Evolutionary conservation across 164 flowering plant genomes (phyloP).

Genomic region (Dillenia suffruticosa): DNA sequence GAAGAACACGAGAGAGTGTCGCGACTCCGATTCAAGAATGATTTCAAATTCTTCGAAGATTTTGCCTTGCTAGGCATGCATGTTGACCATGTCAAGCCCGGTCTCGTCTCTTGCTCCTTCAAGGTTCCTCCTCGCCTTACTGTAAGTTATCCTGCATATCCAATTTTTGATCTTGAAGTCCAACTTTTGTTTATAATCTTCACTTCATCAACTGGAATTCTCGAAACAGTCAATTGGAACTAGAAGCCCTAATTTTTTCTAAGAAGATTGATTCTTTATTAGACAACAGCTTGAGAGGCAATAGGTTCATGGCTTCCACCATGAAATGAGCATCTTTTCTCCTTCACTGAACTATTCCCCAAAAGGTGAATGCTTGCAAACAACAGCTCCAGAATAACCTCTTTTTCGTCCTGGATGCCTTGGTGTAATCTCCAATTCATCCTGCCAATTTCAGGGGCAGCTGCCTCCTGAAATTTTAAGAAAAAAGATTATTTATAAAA

Average conservation of each 20-base stretch:
- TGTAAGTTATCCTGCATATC: constrained; percentile 29
- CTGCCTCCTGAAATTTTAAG: too few species aligned
- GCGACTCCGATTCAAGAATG: constrained; percentile 21
- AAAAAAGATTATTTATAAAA: too few species aligned
- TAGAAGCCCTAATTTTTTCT: too few species aligned
- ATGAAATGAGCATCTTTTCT: too few species aligned
- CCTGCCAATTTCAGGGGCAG: constrained; percentile 28
- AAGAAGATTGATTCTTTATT: too few species aligned
- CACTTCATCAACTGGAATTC: too few species aligned
- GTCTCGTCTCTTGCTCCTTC: constrained; percentile 55
- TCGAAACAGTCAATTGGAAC: too few species aligned
- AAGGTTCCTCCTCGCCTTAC: constrained; percentile 75
- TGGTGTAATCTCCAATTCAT: constrained; percentile 39
- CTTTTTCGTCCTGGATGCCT: too few species aligned
- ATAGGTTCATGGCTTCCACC: too few species aligned
- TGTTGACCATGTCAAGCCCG: constrained; percentile 66
- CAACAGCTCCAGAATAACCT: constrained; percentile 64
- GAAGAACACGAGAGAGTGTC: constrained; percentile 42
- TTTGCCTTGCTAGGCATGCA: constrained; percentile 54
- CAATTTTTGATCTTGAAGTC: too few species aligned
- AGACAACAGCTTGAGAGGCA: too few species aligned
- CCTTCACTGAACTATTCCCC: neutral
- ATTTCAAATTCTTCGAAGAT: constrained; percentile 54
- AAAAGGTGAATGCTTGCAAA: constrained; percentile 68
- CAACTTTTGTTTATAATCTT: too few species aligned